Evolutionary conservation across 441 rosid species (phyloP).

Genomic region (Isatis lusitanica): DNA sequence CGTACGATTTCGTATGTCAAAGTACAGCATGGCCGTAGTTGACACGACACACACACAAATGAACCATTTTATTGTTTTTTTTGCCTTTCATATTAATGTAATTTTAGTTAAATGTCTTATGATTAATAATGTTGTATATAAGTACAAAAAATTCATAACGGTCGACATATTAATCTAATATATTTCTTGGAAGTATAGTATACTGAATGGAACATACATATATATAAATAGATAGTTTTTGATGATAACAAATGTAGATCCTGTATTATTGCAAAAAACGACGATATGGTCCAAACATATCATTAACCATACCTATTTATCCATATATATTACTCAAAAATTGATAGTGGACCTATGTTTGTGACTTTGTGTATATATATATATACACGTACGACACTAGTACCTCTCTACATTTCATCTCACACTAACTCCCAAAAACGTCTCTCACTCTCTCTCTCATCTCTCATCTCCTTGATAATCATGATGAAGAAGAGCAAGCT

Average conservation of each 20-base stretch:
- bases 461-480: not conserved
- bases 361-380: constrained; percentile 26
- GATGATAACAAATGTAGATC: not conserved
- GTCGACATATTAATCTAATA: not conserved
- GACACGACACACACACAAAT: constrained; percentile 1
- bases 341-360: constrained; percentile 23
- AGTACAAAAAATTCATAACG: not conserved
- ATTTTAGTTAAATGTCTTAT: not conserved
- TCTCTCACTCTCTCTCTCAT: constrained; percentile 5
- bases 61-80: not conserved
- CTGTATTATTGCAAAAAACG: constrained; percentile 21
- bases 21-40: constrained; percentile 24
- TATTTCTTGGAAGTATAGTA: not conserved
- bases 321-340: not conserved
- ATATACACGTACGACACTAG: constrained; percentile 32
- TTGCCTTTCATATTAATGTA: too few relatives aligned
- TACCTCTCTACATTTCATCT: constrained; percentile 26
- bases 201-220: not conserved
- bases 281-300: constrained; percentile 24
- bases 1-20: constrained; percentile 33
- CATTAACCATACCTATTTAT: not conserved
- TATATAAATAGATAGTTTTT: too few relatives aligned
- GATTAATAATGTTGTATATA: not conserved
- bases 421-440: constrained; percentile 21
- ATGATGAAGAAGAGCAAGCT: constrained; percentile 29